Evolutionary conservation across 2,329 filamentous ascomycete genomes (phyloP).

Genomic region (Fusarium euwallaceae): DNA sequence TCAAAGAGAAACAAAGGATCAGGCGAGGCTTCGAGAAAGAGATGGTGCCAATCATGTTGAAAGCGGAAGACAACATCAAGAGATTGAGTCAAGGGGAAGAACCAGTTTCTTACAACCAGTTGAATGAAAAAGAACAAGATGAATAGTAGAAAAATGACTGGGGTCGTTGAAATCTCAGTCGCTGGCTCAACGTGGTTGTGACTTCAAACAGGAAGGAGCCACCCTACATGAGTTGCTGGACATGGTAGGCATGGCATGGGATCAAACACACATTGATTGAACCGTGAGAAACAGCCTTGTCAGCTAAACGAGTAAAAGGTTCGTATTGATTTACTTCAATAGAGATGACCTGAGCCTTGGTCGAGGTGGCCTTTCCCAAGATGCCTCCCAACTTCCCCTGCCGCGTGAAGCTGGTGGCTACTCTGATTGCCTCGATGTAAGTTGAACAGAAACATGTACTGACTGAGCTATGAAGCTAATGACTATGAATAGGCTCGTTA

Average conservation of each 20-base stretch:
- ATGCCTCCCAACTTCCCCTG: not conserved
- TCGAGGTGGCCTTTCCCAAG: not conserved
- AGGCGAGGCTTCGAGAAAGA: not conserved
- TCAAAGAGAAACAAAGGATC: not conserved
- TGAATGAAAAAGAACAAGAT: too few relatives aligned
- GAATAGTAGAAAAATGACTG: not conserved
- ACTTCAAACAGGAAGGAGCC: not conserved
- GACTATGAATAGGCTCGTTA: not conserved
- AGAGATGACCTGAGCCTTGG: not conserved
- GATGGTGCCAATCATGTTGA: not conserved
- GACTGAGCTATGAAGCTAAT: not conserved
- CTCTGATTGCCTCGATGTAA: not conserved
- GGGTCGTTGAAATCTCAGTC: not conserved
- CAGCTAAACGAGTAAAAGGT: not conserved
- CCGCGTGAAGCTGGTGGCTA: not conserved
- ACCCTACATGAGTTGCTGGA: not conserved
- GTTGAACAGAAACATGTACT: not conserved
- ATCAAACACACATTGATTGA: not conserved
- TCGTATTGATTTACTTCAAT: not conserved
- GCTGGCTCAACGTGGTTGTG: not conserved
- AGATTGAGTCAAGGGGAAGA: not conserved
- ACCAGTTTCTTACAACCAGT: not conserved
- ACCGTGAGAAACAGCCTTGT: not conserved
- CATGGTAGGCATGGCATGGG: not conserved
- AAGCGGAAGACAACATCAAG: not conserved